Conservation (phyloP, 306 rosid genomes). For the barrel medic (Medicago truncatula) region MtrunA17r5.0-ANR NC_053043.1:30570501-30571000, state of each 20-base stretch:
- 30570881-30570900: not conserved
- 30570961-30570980: too few relatives aligned
- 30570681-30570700: not conserved
- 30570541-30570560: too few relatives aligned
- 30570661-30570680: not conserved
- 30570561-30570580: not conserved
- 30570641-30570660: not conserved
- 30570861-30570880: not conserved
- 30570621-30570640: not conserved
- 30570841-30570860: not conserved
- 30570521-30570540: too few relatives aligned
- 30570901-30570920: not conserved
- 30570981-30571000: not conserved
- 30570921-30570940: not conserved
- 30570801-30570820: not conserved
- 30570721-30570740: not conserved
- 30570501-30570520: not conserved
- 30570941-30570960: not conserved
- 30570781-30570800: not conserved
- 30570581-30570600: not conserved
- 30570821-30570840: not conserved
- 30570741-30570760: not conserved
- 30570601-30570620: not conserved
- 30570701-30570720: not conserved
- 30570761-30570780: not conserved